Evolutionary conservation across 441 rosid genomes (phyloP).

Genomic region (Bruguiera hainesii): DNA sequence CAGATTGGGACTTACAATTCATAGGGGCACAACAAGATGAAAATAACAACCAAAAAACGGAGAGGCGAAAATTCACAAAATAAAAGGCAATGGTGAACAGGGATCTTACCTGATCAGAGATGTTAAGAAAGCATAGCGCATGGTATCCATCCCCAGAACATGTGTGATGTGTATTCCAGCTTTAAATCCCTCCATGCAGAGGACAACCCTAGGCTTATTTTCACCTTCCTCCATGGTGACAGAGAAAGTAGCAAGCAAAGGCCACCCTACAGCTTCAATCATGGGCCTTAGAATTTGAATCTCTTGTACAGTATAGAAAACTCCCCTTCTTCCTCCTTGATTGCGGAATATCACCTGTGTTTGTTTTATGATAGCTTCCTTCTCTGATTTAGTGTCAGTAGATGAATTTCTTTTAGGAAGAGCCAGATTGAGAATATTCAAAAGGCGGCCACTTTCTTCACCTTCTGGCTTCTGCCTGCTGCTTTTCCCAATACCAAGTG

Average conservation of each 20-base stretch:
- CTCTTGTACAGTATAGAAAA: constrained; percentile 72
- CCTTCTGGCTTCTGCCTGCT: constrained; percentile 74
- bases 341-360: constrained; percentile 92
- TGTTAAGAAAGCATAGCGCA: constrained; percentile 98
- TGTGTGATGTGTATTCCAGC: constrained; percentile 92
- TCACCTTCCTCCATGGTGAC: constrained; percentile 99
- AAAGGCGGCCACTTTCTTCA: constrained; percentile 92
- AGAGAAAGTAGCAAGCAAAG: constrained; percentile 95
- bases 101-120: constrained; percentile 80
- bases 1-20: too few species aligned
- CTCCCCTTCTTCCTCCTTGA: constrained; percentile 87
- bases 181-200: constrained; percentile 99
- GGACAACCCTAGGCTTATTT: constrained; percentile 82
- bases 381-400: constrained; percentile 78
- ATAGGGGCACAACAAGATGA: too few species aligned
- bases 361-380: constrained; percentile 83
- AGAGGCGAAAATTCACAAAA: too few species aligned
- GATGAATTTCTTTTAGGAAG: constrained; percentile 76
- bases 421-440: constrained; percentile 88
- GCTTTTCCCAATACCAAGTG: constrained; percentile 50
- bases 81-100: neutral
- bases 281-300: constrained; percentile 91
- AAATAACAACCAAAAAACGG: too few species aligned
- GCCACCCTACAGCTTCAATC: constrained; percentile 99
- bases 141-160: constrained; percentile 98